Base-by-base conservation (phyloP, 352 stramenopile species). In the Phytopythium chamaehyphon region DNA sequence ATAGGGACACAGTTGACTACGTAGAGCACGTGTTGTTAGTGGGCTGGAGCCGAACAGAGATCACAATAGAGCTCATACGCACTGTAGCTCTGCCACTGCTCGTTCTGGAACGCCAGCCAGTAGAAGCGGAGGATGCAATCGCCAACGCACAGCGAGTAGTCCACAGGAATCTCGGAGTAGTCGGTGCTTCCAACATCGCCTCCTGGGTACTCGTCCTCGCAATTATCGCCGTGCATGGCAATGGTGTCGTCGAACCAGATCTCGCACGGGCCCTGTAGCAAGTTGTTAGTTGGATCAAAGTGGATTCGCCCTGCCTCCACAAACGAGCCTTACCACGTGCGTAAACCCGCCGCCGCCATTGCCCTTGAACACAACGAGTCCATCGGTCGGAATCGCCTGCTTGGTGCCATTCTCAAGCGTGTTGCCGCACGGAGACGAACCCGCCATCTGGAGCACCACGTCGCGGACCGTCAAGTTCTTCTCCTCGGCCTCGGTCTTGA, bases 11-110 rank as follows among this genome's bases (percentile, higher is more conserved):
- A 65, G 21, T 65, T 65, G 21, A 65, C 58, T 51, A 21, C n/a
- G 14, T 42, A 23, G 3, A 3, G 11, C 6, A 28, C 9, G 14
- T 47, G 10, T n/a, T n/a, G 22, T 23, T 16, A 47, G 18, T 23
- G 10, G 5, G 22, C 26, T 3, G 22, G 26, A 47, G n/a, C 19
- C n/a, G n/a, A n/a, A n/a, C n/a, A n/a, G n/a, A 21, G 16, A 14
- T 3, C 40, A 47, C 24, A 31, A 33, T 33, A 33, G 9, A 9
- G 5, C 28, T 33, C 28, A n/a, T 33, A 70, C 62, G 15, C 56
- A 73, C 70, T 68, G 59, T 77, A 83, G 28, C 61, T 57, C 40
- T 80, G 72, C 60, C 63, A 83, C 51, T 58, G 54, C 12, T 11
- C 42, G 16, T 69, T 64, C 44, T 83, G 66, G 36, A 83, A 66